phyloP scores from a whole-genome alignment of 2,329 filamentous ascomycete genomes.

The Podosphaera xanthii region DNA sequence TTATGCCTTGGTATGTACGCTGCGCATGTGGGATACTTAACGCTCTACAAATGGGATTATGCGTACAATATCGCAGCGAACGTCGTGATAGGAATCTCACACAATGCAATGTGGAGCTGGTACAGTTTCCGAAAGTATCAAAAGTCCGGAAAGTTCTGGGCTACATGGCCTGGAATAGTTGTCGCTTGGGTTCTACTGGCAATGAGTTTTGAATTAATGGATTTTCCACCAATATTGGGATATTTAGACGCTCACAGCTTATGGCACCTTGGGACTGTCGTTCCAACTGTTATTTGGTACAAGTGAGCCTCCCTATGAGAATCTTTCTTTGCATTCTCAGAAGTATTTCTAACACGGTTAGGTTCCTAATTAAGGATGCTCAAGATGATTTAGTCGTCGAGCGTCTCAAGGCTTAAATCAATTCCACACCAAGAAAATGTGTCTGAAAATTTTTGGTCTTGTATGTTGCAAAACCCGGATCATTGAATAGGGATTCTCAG shows the following conservation, averaged over 20 bases:
- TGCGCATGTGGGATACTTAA: conserved; percentile 63
- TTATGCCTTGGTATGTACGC: conserved; percentile 50
- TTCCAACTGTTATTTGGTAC: conserved; percentile 77
- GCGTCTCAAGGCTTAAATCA: conserved; percentile 41
- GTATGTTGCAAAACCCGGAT: too few relatives aligned
- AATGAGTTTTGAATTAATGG: conserved; percentile 88
- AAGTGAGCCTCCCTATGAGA: conserved; percentile 35
- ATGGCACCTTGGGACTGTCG: conserved; percentile 88
- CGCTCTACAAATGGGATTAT: conserved; percentile 78
- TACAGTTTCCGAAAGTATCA: conserved; percentile 59
- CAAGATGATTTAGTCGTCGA: conserved; percentile 56
- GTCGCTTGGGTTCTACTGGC: conserved; percentile 80
- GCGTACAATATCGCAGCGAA: conserved; percentile 97
- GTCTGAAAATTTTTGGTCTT: too few relatives aligned
- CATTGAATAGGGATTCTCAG: too few relatives aligned
- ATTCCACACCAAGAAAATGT: background rate
- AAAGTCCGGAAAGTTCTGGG: conserved; percentile 52
- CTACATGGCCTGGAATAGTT: conserved; percentile 71
- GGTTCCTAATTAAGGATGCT: conserved; percentile 70
- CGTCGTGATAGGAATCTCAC: conserved; percentile 54
- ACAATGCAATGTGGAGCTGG: conserved; percentile 67
- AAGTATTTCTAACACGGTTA: conserved; percentile 17
- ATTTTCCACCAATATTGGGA: conserved; percentile 69
- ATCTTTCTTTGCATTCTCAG: conserved; percentile 2
- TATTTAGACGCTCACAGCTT: conserved; percentile 81